Evolutionary conservation across 352 stramenopile species (phyloP), one percentile per base, ranked within the genome.

Genomic region (Pythium volutum): DNA sequence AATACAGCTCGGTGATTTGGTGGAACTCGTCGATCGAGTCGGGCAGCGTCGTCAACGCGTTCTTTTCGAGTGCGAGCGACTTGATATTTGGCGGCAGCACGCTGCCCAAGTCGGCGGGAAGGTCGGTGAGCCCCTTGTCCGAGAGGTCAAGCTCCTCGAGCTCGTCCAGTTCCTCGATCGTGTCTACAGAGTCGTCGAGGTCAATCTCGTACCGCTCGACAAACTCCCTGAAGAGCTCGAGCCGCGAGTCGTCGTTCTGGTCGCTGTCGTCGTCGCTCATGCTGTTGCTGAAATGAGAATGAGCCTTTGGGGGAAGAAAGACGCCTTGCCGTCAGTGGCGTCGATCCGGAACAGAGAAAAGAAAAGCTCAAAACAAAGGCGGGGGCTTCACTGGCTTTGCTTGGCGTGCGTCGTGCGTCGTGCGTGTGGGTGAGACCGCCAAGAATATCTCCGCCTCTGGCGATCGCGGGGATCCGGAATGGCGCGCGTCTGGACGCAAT

Each of bases 101-200:
- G 2, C 67, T 56, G 4, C 87, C 55, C 29, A 96, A 62, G 23
- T 89, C 74, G 1, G 20, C 55, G 3, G 87, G 85, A 10, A 94
- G 54, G 67, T 91, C 69, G 8, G 48, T 63, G 18, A 92, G 66
- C 2, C 76, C 77, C 51, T 93, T 96, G 34, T 91, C 81, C 4
- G 79, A 94, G 38, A 96, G 38, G 33, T 96, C 86, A 0, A 96
- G 71, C 60, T 96, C 86, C 50, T 93, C 82, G 38, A 95, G 62
- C 27, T 79, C 69, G 0, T 88, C 73, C 20, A 91, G 82, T 25
- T 89, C 84, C 33, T 84, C 74, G 6, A 74, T 41, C 10, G 76
- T 81, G 62, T 88, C 76, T 14, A 89, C 66, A 0, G 74, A 64
- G 73, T 92, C 73, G 25, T 91, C 77, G 27, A 96, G 49, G 0